Percentiles rank a stretch among this genome's conserved stretches.
phyloP scores from a whole-genome alignment of 345 rosid genomes.

The Nephelium lappaceum region DNA sequence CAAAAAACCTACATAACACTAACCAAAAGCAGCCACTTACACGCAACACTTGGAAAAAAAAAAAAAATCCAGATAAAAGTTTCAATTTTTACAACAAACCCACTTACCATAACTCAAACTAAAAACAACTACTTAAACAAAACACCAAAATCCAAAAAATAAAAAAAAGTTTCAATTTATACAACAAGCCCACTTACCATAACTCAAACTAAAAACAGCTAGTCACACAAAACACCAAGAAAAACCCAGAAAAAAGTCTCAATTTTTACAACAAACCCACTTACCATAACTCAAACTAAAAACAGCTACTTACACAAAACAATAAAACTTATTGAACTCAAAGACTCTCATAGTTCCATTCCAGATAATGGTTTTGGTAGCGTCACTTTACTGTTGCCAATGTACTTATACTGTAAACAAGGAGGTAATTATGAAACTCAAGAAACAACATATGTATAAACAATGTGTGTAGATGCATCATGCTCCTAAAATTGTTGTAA shows the following conservation, averaged over 20 bases:
- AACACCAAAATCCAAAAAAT: not conserved
- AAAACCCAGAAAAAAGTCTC: not conserved
- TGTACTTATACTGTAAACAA: slow-evolving; percentile 54
- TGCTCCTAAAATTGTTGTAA: not conserved
- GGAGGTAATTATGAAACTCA: slow-evolving; percentile 3
- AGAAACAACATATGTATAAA: no score
- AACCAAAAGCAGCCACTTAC: no score
- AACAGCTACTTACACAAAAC: not conserved
- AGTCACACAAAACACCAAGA: not conserved
- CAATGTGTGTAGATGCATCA: not conserved
- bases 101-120: not conserved
- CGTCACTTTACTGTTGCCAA: slow-evolving; percentile 52
- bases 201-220: not conserved
- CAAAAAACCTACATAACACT: not conserved
- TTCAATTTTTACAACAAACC: no score
- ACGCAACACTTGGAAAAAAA: not conserved
- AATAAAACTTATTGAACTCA: slow-evolving; percentile 72
- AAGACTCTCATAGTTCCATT: slow-evolving; percentile 99
- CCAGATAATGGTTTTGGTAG: slow-evolving; percentile 85
- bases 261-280: not conserved
- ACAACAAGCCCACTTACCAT: slow-evolving; percentile 46
- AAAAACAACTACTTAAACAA: not conserved
- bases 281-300: slow-evolving; percentile 44
- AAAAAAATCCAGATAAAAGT: no score
- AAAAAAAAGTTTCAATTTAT: not conserved